phyloP scores from a whole-genome alignment of 306 rosid species.

The Prunus mume region DNA sequence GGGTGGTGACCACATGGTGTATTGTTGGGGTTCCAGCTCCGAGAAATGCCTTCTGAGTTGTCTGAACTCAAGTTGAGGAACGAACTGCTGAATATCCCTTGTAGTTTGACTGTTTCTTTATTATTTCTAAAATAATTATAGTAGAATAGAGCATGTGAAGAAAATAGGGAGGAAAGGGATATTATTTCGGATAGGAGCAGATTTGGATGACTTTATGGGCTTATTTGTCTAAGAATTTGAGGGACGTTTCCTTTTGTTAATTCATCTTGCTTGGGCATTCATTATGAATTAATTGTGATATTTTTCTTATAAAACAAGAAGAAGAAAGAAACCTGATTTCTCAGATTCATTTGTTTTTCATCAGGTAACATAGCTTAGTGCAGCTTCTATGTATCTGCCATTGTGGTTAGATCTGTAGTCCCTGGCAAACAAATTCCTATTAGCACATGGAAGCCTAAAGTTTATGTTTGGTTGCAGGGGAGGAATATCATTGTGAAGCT shows the following conservation, averaged over 20 bases:
- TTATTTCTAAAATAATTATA: neutral
- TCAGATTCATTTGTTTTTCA: neutral
- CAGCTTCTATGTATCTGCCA: neutral
- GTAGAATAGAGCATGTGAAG: neutral
- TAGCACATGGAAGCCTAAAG: neutral
- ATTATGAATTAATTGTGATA: neutral
- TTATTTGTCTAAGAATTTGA: too few species aligned
- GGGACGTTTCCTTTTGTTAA: neutral
- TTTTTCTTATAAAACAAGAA: neutral
- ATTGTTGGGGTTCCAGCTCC: neutral
- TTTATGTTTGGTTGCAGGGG: constrained; percentile 49
- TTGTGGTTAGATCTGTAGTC: neutral
- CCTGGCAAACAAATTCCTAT: neutral
- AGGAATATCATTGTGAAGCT: constrained; percentile 65
- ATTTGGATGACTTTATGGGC: too few species aligned
- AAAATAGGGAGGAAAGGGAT: neutral
- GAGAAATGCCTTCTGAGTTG: neutral
- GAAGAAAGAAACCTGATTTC: neutral
- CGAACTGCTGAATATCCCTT: neutral
- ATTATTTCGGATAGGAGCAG: neutral
- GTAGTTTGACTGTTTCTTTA: neutral
- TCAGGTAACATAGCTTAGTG: neutral
- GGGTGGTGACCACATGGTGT: neutral
- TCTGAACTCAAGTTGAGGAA: neutral
- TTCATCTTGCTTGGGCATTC: neutral